Base-by-base conservation (phyloP, 208 protist genomes). In the Novymonas esmeraldas region DNA sequence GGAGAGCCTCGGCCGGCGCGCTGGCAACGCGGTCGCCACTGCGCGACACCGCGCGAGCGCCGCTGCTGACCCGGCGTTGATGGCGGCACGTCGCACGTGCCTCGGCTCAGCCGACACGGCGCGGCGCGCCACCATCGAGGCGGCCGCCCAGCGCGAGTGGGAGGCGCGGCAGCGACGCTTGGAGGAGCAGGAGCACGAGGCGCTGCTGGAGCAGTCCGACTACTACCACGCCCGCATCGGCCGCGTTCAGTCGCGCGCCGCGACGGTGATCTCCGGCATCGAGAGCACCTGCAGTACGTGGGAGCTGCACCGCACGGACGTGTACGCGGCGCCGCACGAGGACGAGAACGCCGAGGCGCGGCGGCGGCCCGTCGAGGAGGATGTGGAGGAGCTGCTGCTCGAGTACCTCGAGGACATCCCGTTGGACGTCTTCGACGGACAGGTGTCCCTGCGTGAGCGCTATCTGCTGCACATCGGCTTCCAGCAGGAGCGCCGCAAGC, bases 301-400 rank as follows among this genome's bases (percentile, higher is more conserved):
- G 85, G 79, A 87, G 33, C 62, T 90, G 24, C 80, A 89, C 51
- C 48, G 79, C 29, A 60, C 78, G 3, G 84, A 84, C 28, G 68
- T 82, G 6, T 90, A 79, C 63, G 64, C 78, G 31, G 29, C 28
- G 16, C 50, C 57, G 6, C 42, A 13, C 20, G 13, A 61, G 29
- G 48, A 58, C 59, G 2, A 46, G 9, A 39, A 50, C n/a, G 41
- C 41, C 50, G 28, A 59, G 33, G 42, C 26, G n/a, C 28, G 31
- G 11, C 54, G 9, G 34, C 62, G 24, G 64, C n/a, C 59, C 45
- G 7, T 42, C 55, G 54, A 69, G n/a, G 6, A 46, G 7, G 71
- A 81, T 22, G 76, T 82, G 29, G 85, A 93, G 55, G 85, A 93
- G 36, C 49, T 60, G 9, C 73, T 95, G 24, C 61, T 95, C 34